Base-by-base conservation (phyloP, 2,329 filamentous ascomycete species). In the Stagonosporopsis rhizophila region DNA sequence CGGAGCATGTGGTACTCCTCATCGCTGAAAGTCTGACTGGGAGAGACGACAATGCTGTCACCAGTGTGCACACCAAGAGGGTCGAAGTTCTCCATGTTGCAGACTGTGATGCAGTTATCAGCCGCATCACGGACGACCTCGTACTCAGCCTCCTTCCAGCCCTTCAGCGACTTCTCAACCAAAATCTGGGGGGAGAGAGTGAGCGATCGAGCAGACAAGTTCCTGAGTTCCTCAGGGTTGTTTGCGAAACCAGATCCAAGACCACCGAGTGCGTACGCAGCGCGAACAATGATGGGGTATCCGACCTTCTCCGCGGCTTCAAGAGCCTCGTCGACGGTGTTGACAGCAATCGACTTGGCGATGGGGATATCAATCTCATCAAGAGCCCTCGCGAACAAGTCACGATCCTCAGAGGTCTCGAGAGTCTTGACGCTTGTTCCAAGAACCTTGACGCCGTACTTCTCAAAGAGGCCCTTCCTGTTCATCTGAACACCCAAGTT, bases 1-100 rank as follows among this genome's bases (percentile, higher is more conserved):
- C 95, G 92, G 68, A 99, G 91, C 95, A 99, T 98, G 83, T 99
- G 93, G 78, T 98, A 99, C 79, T 99, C 95, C 82, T 98, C 95
- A 70, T 99, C 95, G 72, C 91, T 96, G 72, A 99, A 83, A 22
- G 95, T 99, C 81, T 99, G 95, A 80, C 90, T 95, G 45, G 95
- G 95, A 37, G 95, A 95, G 58, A 98, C 94, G 61, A 99, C 95
- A 70, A 99, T 99, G 70, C 93, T 97, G 83, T 99, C 95, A 80
- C 95, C 95, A 42, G 95, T 99, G 80, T 99, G 95, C 52, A 96
- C 96, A 72, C 95, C 95, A 34, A 99, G 87, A 64, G 95, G 95
- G 74, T 98, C 95, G 71, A 98, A 98, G 84, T 98, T 98, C 79
- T 96, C 92, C 91, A 96, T 96, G 82, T 96, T 98, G 84, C 94